Evolutionary conservation across 179 eudicot species (phyloP), one percentile per base, ranked within the genome.

Genomic region (Camellia oleifera): DNA sequence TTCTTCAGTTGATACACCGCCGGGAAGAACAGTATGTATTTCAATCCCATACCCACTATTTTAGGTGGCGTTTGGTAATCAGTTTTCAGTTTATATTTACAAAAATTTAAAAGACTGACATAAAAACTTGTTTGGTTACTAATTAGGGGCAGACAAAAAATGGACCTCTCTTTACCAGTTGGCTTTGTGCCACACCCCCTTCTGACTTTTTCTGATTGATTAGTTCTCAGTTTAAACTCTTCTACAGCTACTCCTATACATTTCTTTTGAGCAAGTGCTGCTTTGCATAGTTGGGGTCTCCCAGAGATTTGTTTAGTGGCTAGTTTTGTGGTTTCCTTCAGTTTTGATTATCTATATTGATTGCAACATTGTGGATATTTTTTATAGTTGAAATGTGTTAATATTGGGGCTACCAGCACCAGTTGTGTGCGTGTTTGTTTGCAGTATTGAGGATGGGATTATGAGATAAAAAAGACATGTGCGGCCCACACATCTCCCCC

Each of bases 1-100:
- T 90, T 85, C 93, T 96, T 72, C 98, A 96, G 82, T 79, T 96
- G 79, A 91, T 93, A 73, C 99, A 96, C 83, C 92, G 99, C 50
- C 97, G 91, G 67, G 92, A 90, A 89, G 97, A 90, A 76, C 85
- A 83, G 99, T 96, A 91, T 76, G 93, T 87, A 62, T 68, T 58
- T 52, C 70, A 64, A 74, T 73, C 78, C 78, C 78, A 12, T 78
- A 56, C 26, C 3, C 14, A 52, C 52, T 23, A 46, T 13, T 72
- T 78, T 26, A 26, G 32, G 32, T 26, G 32, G 32, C 32, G 32
- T 26, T 26, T 26, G 32, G 32, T 26, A 26, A 26, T 20, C 32
- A 26, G 32, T 26, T 26, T 26, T 26, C 32, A 26, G 32, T 26
- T 26, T 26, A 26, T 26, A 26, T 26, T 0, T 26, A 26, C 32